Percentiles rank a stretch among this genome's conserved stretches.
These are phyloP conservation scores for Irpex sp. DNA, from an alignment of 1,284 basidiomycete species.

Conservation along the genomic window DNA sequence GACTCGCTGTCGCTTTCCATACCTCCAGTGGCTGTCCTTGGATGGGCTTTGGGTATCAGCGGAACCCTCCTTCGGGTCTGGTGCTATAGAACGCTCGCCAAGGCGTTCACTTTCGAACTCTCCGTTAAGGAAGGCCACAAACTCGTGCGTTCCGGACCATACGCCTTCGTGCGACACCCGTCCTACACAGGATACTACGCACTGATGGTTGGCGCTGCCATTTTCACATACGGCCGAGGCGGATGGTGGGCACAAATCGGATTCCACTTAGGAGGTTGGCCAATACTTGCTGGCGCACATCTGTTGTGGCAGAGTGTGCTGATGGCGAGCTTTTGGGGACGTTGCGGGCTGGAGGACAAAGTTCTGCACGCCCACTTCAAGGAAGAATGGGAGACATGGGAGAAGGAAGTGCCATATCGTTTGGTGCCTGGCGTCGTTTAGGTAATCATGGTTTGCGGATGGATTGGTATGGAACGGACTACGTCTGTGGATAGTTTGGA, in stretches of 20 bases:
- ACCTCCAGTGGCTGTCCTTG: constrained; percentile 6
- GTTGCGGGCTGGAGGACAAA: constrained; percentile 5
- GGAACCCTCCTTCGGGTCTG: constrained; percentile 17
- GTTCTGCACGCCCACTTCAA: constrained; percentile 5
- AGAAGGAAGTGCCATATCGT: constrained; percentile 3
- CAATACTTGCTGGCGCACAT: neutral
- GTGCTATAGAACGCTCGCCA: constrained; percentile 20
- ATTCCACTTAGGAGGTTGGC: neutral
- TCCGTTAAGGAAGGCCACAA: constrained; percentile 18
- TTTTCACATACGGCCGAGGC: constrained; percentile 1
- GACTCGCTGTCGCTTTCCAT: neutral
- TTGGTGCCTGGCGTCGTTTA: constrained; percentile 7
- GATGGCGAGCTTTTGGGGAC: neutral
- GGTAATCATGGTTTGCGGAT: neutral
- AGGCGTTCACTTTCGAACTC: constrained; percentile 23
- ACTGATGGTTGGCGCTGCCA: constrained; percentile 9
- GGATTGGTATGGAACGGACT: neutral
- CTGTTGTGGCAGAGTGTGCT: neutral
- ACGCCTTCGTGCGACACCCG: constrained; percentile 22
- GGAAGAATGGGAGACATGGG: constrained; percentile 9
- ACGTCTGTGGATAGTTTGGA: neutral
- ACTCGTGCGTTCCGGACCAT: constrained; percentile 23
- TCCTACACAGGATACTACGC: constrained; percentile 18
- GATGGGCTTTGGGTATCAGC: constrained; percentile 10
- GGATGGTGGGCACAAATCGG: constrained; percentile 1